Conservation (phyloP, 352 stramenopile species). For the Phytophthora idaei region DNA sequence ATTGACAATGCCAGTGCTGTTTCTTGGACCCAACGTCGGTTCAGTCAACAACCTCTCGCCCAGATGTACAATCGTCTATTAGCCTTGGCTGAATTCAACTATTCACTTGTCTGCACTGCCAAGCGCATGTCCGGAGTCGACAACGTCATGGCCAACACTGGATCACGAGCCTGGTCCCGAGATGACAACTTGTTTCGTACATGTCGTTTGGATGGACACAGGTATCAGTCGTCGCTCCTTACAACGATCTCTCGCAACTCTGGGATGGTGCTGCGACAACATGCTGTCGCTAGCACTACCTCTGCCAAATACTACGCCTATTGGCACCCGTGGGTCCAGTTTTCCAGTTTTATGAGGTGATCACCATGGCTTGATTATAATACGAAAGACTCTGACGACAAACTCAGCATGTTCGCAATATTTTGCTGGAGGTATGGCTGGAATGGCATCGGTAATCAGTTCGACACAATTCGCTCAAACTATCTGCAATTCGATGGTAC, state of each 20-base stretch:
- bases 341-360: conserved; percentile 11
- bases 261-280: conserved; percentile 14
- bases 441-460: conserved; percentile 11
- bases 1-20: too few relatives aligned
- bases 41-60: too few relatives aligned
- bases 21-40: too few relatives aligned
- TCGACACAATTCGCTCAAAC: conserved; percentile 2
- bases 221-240: neutral
- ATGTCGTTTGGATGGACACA: too few relatives aligned
- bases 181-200: too few relatives aligned
- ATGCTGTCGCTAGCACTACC: conserved; percentile 19
- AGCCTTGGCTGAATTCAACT: too few relatives aligned
- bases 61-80: too few relatives aligned
- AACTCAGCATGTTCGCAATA: conserved; percentile 11
- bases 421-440: conserved; percentile 14
- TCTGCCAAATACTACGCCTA: conserved; percentile 8
- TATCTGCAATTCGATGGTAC: conserved; percentile 12
- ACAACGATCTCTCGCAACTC: conserved; percentile 23
- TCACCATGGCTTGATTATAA: neutral
- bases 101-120: too few relatives aligned
- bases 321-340: conserved; percentile 19
- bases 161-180: too few relatives aligned
- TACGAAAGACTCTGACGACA: neutral
- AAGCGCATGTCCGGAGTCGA: too few relatives aligned
- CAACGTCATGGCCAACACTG: too few relatives aligned